Evolutionary conservation across 768 basidiomycete genomes (phyloP).

Genomic region (Lyophyllum shimeji): DNA sequence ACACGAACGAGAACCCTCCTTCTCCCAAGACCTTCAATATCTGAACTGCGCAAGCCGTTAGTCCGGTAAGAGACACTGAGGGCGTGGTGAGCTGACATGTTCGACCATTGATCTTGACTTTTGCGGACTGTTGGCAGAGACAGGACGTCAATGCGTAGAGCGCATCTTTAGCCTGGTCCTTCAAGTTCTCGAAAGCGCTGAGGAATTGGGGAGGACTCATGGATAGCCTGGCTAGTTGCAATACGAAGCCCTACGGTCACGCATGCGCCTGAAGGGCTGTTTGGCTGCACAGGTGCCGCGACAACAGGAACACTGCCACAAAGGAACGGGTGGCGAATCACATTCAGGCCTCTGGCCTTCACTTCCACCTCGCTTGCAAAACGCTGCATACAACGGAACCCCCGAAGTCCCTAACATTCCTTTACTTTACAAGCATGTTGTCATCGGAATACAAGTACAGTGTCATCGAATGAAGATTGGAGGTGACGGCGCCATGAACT

Average conservation of each 20-base stretch:
- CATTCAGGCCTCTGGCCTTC: background rate
- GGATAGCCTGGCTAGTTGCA: background rate
- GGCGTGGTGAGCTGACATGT: slow-evolving; percentile 63
- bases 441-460: background rate
- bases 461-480: slow-evolving; percentile 1
- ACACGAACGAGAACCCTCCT: slow-evolving; percentile 93
- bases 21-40: slow-evolving; percentile 93
- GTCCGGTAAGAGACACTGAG: slow-evolving; percentile 5
- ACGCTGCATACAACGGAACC: no score
- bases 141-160: slow-evolving; percentile 81
- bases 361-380: background rate
- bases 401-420: background rate
- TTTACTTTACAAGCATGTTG: background rate
- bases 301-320: slow-evolving; percentile 13
- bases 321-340: background rate
- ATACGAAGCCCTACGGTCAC: background rate
- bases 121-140: slow-evolving; percentile 77
- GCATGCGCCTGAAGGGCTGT: background rate
- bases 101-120: slow-evolving; percentile 93
- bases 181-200: slow-evolving; percentile 53
- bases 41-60: slow-evolving; percentile 54
- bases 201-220: slow-evolving; percentile 38
- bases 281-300: slow-evolving; percentile 1
- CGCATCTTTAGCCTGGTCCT: slow-evolving; percentile 80
- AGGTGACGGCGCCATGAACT: background rate